These are phyloP conservation scores for Ramicandelaber brevisporus DNA, from an alignment of 192 early-diverging fungal species.

Conservation along the genomic window DNA sequence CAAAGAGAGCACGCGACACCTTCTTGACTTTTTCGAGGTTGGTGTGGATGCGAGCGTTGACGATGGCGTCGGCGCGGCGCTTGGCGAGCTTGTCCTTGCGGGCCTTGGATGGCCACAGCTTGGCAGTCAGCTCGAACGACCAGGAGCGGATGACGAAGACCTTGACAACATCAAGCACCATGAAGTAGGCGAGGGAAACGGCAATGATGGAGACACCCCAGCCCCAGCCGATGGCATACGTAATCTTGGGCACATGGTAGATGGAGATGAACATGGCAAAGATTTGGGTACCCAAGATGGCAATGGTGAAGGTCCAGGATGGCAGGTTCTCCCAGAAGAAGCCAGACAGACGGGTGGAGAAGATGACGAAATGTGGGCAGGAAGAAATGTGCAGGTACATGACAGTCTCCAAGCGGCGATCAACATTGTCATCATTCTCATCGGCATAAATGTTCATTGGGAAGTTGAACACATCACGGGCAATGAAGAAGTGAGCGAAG, in stretches of 20 bases:
- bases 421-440: slow-evolving; percentile 13
- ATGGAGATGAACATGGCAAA: slow-evolving; percentile 67
- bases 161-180: slow-evolving; percentile 76
- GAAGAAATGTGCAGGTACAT: slow-evolving; percentile 61
- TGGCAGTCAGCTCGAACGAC: slow-evolving; percentile 78
- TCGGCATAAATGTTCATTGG: slow-evolving; percentile 34
- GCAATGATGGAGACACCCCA: slow-evolving; percentile 49
- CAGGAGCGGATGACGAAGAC: slow-evolving; percentile 56
- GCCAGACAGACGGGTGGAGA: slow-evolving; percentile 46
- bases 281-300: slow-evolving; percentile 70
- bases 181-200: slow-evolving; percentile 53
- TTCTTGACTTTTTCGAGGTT: slow-evolving; percentile 14
- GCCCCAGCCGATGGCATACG: slow-evolving; percentile 33
- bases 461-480: slow-evolving; percentile 29
- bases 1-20: too few species aligned
- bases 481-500: slow-evolving; percentile 43
- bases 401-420: slow-evolving; percentile 39
- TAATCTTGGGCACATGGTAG: slow-evolving; percentile 29
- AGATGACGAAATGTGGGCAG: slow-evolving; percentile 54
- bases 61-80: slow-evolving; percentile 17
- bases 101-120: slow-evolving; percentile 39
- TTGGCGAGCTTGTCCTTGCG: slow-evolving; percentile 31
- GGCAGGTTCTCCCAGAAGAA: slow-evolving; percentile 54
- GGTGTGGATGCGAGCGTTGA: slow-evolving; percentile 16
- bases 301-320: slow-evolving; percentile 51